phyloP scores from a whole-genome alignment of 169 alveolate species.

The Plasmodium gonderi region DNA sequence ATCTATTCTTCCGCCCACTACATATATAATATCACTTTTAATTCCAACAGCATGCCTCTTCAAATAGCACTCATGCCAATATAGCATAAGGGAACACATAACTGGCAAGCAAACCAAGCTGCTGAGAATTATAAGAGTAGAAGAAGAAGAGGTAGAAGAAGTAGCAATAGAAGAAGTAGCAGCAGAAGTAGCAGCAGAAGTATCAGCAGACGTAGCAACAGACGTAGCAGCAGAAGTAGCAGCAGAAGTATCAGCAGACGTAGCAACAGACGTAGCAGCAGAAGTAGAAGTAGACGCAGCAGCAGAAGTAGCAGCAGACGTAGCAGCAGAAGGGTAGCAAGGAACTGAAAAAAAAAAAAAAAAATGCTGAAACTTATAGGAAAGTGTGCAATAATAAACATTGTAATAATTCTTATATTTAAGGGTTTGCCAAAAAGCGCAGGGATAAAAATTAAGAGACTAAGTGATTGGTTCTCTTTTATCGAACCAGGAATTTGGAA shows the following conservation, averaged over 20 bases:
- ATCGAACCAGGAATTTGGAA: slow-evolving; percentile 16
- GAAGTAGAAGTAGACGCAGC: neutral
- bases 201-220: neutral
- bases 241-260: neutral
- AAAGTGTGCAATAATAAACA: neutral
- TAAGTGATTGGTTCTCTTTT: slow-evolving; percentile 37
- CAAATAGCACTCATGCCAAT: neutral
- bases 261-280: neutral
- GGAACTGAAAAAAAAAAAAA: neutral
- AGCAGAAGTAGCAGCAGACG: neutral
- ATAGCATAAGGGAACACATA: neutral
- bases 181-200: neutral
- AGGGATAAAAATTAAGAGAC: slow-evolving; percentile 25
- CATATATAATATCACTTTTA: too few species aligned
- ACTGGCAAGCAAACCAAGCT: too few species aligned
- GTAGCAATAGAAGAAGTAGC: neutral
- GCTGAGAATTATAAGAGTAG: too few species aligned
- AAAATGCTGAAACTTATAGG: slow-evolving; percentile 18
- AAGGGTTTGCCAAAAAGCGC: slow-evolving; percentile 11
- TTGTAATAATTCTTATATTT: neutral
- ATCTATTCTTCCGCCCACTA: too few species aligned
- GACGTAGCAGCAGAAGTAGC: neutral
- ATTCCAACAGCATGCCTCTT: neutral
- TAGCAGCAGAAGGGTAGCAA: too few species aligned
- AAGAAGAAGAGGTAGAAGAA: neutral